Conservation (phyloP, 2,329 filamentous ascomycete genomes). For the Graphilbum ipis-grandicollis region DNA sequence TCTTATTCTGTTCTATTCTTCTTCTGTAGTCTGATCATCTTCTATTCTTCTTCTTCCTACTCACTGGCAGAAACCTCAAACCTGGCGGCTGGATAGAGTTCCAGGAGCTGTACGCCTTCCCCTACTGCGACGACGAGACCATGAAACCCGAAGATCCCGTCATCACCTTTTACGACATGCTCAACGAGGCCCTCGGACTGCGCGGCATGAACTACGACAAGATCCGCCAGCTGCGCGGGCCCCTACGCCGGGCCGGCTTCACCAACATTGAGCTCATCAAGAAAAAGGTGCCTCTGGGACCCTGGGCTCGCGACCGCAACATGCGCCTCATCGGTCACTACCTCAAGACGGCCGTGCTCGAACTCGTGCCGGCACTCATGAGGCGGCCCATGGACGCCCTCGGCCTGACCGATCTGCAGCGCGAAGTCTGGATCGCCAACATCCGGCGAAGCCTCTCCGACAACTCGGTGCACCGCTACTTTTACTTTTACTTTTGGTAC, state of each 20-base stretch:
- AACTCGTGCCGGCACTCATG: constrained; percentile 19
- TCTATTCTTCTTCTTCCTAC: neutral
- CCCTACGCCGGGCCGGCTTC: constrained; percentile 24
- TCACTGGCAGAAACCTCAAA: constrained; percentile 18
- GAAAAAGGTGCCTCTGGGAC: constrained; percentile 25
- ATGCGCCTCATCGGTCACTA: constrained; percentile 22
- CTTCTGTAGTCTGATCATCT: neutral
- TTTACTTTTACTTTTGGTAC: constrained; percentile 21
- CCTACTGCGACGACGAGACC: constrained; percentile 25
- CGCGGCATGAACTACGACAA: constrained; percentile 19
- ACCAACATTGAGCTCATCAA: constrained; percentile 19
- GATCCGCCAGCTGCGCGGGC: constrained; percentile 14
- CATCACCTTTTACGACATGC: constrained; percentile 13
- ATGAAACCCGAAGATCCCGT: constrained; percentile 23
- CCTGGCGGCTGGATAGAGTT: constrained; percentile 34
- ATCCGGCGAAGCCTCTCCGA: constrained; percentile 18
- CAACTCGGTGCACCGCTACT: constrained; percentile 19
- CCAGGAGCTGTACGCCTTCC: constrained; percentile 24
- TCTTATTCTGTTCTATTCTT: neutral
- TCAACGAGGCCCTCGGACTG: constrained; percentile 13
- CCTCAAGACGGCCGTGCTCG: constrained; percentile 18
- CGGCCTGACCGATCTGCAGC: constrained; percentile 15
- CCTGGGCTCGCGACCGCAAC: constrained; percentile 22
- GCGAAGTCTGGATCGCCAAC: constrained; percentile 13
- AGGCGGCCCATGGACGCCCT: constrained; percentile 19